phyloP scores from a whole-genome alignment of 2,329 filamentous ascomycete genomes.

The Dactylella cylindrospora region DNA sequence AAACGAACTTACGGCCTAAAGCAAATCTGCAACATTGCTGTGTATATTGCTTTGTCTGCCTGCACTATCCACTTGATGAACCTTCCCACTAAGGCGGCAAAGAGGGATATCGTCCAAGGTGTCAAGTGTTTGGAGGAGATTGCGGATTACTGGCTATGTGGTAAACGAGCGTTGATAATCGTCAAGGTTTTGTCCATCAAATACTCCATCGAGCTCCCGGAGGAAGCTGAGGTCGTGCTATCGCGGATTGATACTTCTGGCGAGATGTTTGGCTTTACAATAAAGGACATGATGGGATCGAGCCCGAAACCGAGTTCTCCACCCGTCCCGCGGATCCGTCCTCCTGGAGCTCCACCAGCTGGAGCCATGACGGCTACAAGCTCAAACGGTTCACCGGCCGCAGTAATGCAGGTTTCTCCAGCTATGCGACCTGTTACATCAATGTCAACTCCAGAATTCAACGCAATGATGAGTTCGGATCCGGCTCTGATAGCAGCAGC shows the following conservation, averaged over 20 bases:
- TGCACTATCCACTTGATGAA: constrained; percentile 94
- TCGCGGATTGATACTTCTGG: constrained; percentile 65
- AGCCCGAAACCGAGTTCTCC: constrained; percentile 20
- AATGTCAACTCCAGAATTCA: constrained; percentile 13
- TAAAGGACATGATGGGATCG: constrained; percentile 36
- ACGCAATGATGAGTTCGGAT: constrained; percentile 8
- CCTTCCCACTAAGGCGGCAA: constrained; percentile 85
- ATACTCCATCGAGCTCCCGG: constrained; percentile 83
- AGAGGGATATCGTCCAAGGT: constrained; percentile 84
- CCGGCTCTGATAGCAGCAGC: constrained; percentile 12
- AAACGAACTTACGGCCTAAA: constrained; percentile 87
- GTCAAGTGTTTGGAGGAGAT: constrained; percentile 93
- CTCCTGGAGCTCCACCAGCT: constrained; percentile 3
- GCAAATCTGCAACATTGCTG: constrained; percentile 93
- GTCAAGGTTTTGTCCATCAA: constrained; percentile 81
- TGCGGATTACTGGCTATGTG: constrained; percentile 89
- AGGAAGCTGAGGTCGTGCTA: constrained; percentile 77
- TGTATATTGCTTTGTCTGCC: constrained; percentile 92
- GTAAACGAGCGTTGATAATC: constrained; percentile 79
- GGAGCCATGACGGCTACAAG: constrained; percentile 23
- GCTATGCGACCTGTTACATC: constrained; percentile 1
- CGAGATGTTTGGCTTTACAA: constrained; percentile 46
- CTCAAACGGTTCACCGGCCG: too few species aligned
- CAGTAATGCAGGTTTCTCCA: constrained; percentile 6
- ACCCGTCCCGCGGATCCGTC: constrained; percentile 7